phyloP scores from a whole-genome alignment of 2,329 filamentous ascomycete genomes.

The Colletotrichum sublineola region DNA sequence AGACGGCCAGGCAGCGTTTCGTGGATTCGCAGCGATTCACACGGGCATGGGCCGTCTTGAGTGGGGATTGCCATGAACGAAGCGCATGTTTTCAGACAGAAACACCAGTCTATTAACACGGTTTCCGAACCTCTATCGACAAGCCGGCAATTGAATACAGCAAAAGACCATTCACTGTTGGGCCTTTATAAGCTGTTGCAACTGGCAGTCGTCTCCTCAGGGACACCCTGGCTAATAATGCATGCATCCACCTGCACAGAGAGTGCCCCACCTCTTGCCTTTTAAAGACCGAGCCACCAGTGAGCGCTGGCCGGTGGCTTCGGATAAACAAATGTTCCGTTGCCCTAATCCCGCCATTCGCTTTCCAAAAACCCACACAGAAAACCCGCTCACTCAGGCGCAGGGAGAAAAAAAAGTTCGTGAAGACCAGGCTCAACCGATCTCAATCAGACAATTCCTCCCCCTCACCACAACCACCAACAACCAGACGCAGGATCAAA shows the following conservation, averaged over 20 bases:
- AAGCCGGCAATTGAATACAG: background rate
- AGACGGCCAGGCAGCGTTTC: background rate
- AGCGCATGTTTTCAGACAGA: slow-evolving; percentile 5
- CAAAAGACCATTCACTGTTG: background rate
- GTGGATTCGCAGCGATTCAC: slow-evolving; percentile 13
- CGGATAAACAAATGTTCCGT: slow-evolving; percentile 31
- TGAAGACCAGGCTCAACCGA: slow-evolving; percentile 30
- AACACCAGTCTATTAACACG: background rate
- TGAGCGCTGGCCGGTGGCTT: background rate
- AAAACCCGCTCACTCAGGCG: slow-evolving; percentile 23
- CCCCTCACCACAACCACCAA: slow-evolving; percentile 43
- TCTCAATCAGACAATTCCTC: slow-evolving; percentile 31
- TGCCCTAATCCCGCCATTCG: slow-evolving; percentile 36
- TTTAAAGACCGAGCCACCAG: background rate
- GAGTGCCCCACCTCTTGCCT: background rate
- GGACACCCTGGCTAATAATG: background rate
- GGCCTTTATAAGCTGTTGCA: background rate
- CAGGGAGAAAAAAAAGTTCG: slow-evolving; percentile 13
- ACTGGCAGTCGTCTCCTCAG: background rate
- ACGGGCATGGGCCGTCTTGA: slow-evolving; percentile 10
- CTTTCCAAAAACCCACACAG: slow-evolving; percentile 35
- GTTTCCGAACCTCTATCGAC: background rate
- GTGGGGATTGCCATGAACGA: background rate
- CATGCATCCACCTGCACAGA: too few relatives aligned
- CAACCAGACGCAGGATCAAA: slow-evolving; percentile 85